These are phyloP conservation scores for Eucalyptus erythrocorys DNA, from an alignment of 345 rosid genomes.

Conservation along the genomic window DNA sequence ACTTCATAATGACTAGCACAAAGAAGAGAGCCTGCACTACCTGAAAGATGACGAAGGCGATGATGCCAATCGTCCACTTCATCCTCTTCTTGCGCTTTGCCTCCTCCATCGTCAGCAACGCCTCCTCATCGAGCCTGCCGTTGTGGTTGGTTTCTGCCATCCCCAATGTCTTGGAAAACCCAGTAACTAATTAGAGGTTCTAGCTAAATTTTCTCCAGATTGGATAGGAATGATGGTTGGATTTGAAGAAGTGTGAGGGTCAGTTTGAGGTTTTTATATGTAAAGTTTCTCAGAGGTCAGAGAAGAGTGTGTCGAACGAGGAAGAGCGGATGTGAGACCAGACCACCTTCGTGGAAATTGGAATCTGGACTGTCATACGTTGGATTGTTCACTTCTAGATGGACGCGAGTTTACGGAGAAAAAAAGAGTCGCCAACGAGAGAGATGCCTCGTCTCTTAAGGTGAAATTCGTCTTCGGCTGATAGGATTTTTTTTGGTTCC, in stretches of 20 bases:
- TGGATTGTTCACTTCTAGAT: background rate
- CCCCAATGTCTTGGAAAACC: background rate
- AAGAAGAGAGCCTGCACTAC: constrained; percentile 4
- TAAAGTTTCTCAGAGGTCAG: background rate
- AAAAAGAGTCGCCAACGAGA: background rate
- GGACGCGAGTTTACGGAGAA: background rate
- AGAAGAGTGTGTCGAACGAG: background rate
- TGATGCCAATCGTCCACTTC: constrained; percentile 3
- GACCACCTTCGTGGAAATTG: background rate
- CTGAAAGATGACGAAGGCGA: constrained; percentile 13
- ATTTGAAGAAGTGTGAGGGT: background rate
- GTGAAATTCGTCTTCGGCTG: background rate
- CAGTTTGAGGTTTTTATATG: background rate
- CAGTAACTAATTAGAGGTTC: background rate
- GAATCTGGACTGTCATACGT: background rate
- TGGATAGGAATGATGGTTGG: background rate
- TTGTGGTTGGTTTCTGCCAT: background rate
- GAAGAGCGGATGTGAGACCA: background rate
- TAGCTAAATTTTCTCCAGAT: background rate
- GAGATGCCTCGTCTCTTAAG: background rate
- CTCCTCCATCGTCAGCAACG: background rate
- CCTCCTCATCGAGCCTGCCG: background rate
- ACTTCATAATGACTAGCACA: background rate
- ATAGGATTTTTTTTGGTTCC: background rate
- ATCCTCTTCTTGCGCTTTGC: constrained; percentile 6